Evolutionary conservation across 1,284 basidiomycete genomes (phyloP), one percentile per base, ranked within the genome.

Genomic region (Irpex lacteus): DNA sequence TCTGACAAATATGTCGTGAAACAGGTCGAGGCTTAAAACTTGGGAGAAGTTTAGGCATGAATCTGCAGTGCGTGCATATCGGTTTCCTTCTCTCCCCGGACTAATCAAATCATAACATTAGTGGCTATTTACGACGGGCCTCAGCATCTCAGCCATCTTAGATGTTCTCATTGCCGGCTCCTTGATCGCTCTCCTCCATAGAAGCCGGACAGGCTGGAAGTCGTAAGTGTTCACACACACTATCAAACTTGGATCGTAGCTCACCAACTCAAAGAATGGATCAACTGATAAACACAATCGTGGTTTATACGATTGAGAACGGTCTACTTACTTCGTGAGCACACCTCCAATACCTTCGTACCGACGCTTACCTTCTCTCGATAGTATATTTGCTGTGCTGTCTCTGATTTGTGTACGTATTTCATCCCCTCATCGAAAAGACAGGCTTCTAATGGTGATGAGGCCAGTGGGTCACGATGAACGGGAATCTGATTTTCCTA

Each of bases 41-140:
- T 60, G 59, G 61, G 47, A n/a, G 11, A 67, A 59, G 74, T 70
- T n/a, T 52, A 65, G 65, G 2, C 34, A 60, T 2, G 52, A 36
- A 5, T 68, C 64, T 54, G 68, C 62, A 54, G 71, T 71, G 40
- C 61, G 69, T 44, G 38, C 21, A 38, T 11, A 5, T 15, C 26
- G 7, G 7, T 5, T 15, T 38, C 11, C 44, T 11, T 8, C 19
- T 1, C 5, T 13, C 37, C 9, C 5, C 26, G 21, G 7, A 21
- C 4, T 26, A 11, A 4, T 34, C 11, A 36, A 63, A 15, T 44
- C 40, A 9, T 44, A 15, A 5, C 60, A 52, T 32, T 61, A 85
- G 84, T 87, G 84, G 81, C 74, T 85, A 13, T 87, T 87, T 66
- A 86, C 85, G 0, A 69, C 79, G 0, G 85, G 85, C 47, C 74